Conservation (phyloP, 2,329 filamentous ascomycete species). For the Penicillium sp. region DNA sequence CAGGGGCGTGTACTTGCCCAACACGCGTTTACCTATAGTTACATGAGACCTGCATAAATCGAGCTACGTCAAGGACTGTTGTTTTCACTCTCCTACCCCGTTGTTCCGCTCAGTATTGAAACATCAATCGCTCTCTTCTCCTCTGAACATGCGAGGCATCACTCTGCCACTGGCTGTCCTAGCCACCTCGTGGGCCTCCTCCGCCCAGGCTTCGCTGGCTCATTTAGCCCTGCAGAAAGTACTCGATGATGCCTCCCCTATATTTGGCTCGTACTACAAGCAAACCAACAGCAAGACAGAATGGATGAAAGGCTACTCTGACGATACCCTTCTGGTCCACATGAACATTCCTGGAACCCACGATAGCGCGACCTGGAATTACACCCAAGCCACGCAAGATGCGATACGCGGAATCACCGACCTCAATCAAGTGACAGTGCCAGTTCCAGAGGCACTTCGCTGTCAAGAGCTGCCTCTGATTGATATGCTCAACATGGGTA, state of each 20-base stretch:
- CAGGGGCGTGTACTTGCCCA: not conserved
- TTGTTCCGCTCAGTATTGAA: no score
- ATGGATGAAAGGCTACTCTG: constrained; percentile 52
- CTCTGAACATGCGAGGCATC: not conserved
- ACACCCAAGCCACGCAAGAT: constrained; percentile 46
- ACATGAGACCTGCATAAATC: not conserved
- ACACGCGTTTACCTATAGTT: not conserved
- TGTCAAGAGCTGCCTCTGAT: constrained; percentile 47
- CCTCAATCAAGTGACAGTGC: constrained; percentile 37
- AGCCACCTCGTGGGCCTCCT: not conserved
- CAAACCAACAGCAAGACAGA: constrained; percentile 28
- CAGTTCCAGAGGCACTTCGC: constrained; percentile 37
- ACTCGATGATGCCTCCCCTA: constrained; percentile 44
- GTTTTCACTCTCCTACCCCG: not conserved
- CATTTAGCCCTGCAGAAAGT: constrained; percentile 46
- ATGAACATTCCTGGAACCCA: constrained; percentile 56
- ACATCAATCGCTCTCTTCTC: no score
- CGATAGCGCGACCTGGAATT: constrained; percentile 57
- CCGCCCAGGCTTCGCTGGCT: constrained; percentile 23
- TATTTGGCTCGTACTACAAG: constrained; percentile 44
- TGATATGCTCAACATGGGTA: constrained; percentile 48
- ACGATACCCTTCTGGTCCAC: constrained; percentile 47
- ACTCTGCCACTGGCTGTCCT: constrained; percentile 1
- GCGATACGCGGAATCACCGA: constrained; percentile 42
- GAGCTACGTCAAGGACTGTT: not conserved